Percentiles rank a stretch among this genome's conserved stretches.
Evolutionary conservation across 768 basidiomycete species (phyloP).

Genomic region (Amyloporia xantha): DNA sequence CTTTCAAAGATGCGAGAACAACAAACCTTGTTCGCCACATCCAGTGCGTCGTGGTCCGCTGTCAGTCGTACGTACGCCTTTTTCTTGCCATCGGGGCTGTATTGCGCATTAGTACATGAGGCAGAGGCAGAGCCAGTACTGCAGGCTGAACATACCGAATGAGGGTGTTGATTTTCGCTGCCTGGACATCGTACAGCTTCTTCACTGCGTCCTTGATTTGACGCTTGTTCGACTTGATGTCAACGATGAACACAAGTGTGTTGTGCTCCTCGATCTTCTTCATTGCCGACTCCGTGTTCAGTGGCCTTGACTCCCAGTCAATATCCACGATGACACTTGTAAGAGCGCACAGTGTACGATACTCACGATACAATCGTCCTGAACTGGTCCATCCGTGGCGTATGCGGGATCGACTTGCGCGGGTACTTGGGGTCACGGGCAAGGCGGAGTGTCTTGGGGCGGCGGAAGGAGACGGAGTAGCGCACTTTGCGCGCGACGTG

Average conservation of each 20-base stretch:
- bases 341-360: slow-evolving; percentile 1
- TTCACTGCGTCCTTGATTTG: slow-evolving; percentile 99
- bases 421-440: slow-evolving; percentile 86
- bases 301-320: slow-evolving; percentile 40
- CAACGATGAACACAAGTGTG: slow-evolving; percentile 97
- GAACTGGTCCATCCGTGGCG: slow-evolving; percentile 94
- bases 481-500: slow-evolving; percentile 77
- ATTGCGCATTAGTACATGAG: background rate
- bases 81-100: slow-evolving; percentile 95
- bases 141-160: slow-evolving; percentile 69
- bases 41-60: slow-evolving; percentile 92
- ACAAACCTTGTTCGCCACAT: slow-evolving; percentile 93
- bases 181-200: slow-evolving; percentile 97
- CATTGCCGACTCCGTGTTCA: slow-evolving; percentile 98
- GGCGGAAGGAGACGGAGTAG: slow-evolving; percentile 86
- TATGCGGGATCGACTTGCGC: slow-evolving; percentile 90
- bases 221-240: slow-evolving; percentile 92
- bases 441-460: slow-evolving; percentile 88
- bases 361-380: slow-evolving; percentile 86
- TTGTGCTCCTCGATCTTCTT: slow-evolving; percentile 99
- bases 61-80: slow-evolving; percentile 98
- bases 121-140: background rate
- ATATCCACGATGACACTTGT: background rate
- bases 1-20: background rate
- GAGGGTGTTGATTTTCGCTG: slow-evolving; percentile 95